A percentile compares a stretch with the other conserved stretches of the same genome.
Evolutionary conservation across 345 rosid genomes (phyloP).

Genomic region (Salix koriyanagi): DNA sequence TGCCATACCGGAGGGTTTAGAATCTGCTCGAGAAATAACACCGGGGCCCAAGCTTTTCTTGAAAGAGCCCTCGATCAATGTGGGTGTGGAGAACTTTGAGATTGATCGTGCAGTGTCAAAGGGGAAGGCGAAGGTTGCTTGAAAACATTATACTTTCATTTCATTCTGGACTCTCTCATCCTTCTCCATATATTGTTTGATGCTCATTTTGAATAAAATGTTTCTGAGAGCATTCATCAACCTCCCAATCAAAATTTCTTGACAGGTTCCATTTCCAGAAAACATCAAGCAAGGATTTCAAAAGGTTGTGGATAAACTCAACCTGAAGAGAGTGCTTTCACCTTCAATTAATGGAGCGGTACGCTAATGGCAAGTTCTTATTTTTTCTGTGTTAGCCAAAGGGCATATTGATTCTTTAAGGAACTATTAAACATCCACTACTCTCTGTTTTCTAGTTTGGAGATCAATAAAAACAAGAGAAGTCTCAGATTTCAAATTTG

Average conservation of each 20-base stretch:
- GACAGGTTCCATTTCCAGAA: conserved; percentile 24
- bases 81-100: background rate
- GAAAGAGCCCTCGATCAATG: background rate
- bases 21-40: conserved; percentile 6
- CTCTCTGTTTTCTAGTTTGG: too few relatives aligned
- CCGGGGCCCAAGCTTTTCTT: conserved; percentile 22
- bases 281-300: conserved; percentile 11
- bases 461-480: too few relatives aligned
- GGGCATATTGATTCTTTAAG: too few relatives aligned
- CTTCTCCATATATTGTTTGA: background rate
- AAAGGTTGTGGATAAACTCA: conserved; percentile 11
- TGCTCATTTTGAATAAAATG: background rate
- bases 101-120: conserved; percentile 7
- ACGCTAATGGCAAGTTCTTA: background rate
- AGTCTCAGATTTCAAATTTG: too few relatives aligned
- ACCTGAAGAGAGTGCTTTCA: conserved; percentile 32
- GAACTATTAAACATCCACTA: too few relatives aligned
- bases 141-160: background rate
- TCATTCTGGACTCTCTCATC: background rate
- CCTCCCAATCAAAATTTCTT: background rate
- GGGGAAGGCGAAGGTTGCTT: conserved; percentile 3
- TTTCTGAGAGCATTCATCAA: background rate
- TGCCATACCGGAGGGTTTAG: background rate
- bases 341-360: conserved; percentile 44
- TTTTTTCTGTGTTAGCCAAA: too few relatives aligned